phyloP scores from a whole-genome alignment of 208 protist species.

The Leishmania mexicana region DNA sequence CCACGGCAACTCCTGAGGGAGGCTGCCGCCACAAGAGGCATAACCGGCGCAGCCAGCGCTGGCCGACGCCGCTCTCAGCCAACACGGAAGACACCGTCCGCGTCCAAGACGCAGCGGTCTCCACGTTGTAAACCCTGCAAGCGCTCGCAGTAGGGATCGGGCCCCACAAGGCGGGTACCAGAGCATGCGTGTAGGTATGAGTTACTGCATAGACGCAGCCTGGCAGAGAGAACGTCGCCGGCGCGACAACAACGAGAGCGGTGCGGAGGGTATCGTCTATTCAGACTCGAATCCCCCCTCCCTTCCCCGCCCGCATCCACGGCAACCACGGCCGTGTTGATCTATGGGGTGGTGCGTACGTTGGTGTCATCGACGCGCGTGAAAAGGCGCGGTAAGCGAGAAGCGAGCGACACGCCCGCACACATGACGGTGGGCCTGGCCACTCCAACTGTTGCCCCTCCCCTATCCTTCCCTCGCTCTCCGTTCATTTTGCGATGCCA shows the following conservation, averaged over 20 bases:
- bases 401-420: neutral
- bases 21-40: neutral
- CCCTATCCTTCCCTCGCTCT: neutral
- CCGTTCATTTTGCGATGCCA: neutral
- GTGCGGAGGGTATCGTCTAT: neutral
- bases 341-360: neutral
- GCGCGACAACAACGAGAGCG: neutral
- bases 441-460: neutral
- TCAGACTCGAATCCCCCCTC: neutral
- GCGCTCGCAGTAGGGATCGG: neutral
- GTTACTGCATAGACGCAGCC: neutral
- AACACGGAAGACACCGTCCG: constrained; percentile 11
- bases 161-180: neutral
- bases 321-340: neutral
- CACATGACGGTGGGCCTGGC: neutral
- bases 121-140: constrained; percentile 3
- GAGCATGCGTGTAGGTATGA: neutral
- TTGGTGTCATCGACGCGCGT: neutral
- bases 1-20: constrained; percentile 9
- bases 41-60: neutral
- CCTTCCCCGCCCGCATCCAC: neutral
- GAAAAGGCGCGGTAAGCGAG: neutral
- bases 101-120: constrained; percentile 13
- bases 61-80: constrained; percentile 7
- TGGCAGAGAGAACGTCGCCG: neutral